A percentile compares a stretch with the other conserved stretches of the same genome.
Conservation (phyloP, 1,139 yeast species). For the Arxiozyma heterogenica region DNA sequence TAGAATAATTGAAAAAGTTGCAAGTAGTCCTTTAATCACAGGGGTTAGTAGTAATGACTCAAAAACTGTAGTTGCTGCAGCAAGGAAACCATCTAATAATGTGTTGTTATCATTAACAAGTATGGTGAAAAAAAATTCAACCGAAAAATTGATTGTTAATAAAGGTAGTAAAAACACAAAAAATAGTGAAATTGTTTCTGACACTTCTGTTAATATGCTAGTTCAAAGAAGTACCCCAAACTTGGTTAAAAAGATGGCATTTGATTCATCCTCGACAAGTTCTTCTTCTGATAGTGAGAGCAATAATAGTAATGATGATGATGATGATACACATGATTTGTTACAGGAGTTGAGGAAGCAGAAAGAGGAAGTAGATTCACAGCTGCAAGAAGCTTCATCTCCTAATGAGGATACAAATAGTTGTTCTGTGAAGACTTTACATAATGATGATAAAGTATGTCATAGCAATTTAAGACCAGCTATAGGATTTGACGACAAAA, state of each 20-base stretch:
- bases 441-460: too few relatives aligned
- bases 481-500: not conserved
- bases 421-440: not conserved
- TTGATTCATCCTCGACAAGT: constrained; percentile 3
- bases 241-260: not conserved
- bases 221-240: not conserved
- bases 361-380: not conserved
- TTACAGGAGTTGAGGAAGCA: not conserved
- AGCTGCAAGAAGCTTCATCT: not conserved
- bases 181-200: not conserved
- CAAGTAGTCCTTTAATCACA: constrained; percentile 10
- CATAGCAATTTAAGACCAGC: not conserved
- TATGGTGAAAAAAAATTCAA: constrained; percentile 5
- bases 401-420: not conserved
- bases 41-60: constrained; percentile 6
- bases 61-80: constrained; percentile 6
- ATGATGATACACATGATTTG: constrained; percentile 4
- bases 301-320: constrained; percentile 2
- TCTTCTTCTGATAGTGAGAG: constrained; percentile 4
- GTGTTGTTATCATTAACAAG: constrained; percentile 20
- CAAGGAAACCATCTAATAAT: constrained; percentile 28
- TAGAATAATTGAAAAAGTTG: constrained; percentile 29
- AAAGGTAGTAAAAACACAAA: not conserved
- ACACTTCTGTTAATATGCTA: not conserved
- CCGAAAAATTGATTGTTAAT: constrained; percentile 11